Percentiles rank a stretch among this genome's conserved stretches.
phyloP scores from a whole-genome alignment of 2,329 filamentous ascomycete species.

The Aspergillus tubingensis region DNA sequence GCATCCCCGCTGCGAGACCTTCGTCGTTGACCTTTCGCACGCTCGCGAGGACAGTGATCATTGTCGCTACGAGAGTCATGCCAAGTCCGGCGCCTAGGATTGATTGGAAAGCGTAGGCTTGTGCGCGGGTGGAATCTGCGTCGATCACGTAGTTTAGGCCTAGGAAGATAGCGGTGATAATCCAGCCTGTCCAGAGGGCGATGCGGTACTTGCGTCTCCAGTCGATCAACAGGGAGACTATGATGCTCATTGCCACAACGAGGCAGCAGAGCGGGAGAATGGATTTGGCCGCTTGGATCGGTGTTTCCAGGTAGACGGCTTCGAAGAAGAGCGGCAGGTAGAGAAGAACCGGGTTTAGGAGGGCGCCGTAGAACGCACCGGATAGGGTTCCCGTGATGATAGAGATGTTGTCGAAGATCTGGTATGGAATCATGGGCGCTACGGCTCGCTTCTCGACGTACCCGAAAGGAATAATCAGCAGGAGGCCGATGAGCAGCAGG shows the following conservation, averaged over 20 bases:
- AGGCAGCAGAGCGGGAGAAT: neutral
- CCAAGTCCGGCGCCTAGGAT: neutral
- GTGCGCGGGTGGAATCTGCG: neutral
- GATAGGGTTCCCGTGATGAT: no score
- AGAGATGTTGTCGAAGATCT: neutral
- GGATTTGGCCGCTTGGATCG: neutral
- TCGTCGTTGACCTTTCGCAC: neutral
- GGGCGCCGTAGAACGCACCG: no score
- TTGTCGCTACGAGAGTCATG: neutral
- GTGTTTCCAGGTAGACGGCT: no score
- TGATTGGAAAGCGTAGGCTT: neutral
- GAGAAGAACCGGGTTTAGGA: no score
- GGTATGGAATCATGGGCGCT: neutral
- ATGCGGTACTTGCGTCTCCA: neutral
- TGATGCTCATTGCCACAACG: neutral
- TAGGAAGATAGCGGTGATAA: neutral
- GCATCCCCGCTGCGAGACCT: neutral
- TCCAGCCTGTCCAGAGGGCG: neutral
- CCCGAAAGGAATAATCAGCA: neutral
- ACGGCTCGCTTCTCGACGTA: neutral
- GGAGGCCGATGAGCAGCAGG: neutral
- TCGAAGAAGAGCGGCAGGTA: no score
- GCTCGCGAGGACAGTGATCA: neutral
- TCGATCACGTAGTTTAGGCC: neutral
- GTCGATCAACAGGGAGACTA: neutral